phyloP scores from a whole-genome alignment of 176 grass and related monocot species.

The Aegilops umbellulata region DNA sequence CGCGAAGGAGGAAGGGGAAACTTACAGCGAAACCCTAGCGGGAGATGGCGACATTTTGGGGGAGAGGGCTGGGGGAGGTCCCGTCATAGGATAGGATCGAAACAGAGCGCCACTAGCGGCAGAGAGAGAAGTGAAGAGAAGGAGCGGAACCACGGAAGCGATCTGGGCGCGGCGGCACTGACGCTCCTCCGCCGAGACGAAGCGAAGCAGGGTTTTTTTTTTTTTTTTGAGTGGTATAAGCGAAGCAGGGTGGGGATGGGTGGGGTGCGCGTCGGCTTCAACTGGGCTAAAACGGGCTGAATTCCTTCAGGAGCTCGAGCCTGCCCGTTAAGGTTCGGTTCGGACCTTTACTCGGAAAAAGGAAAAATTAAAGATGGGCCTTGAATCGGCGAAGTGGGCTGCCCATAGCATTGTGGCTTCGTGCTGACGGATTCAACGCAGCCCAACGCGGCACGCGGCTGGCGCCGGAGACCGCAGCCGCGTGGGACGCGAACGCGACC shows the following conservation, averaged over 20 bases:
- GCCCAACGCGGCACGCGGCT: neutral
- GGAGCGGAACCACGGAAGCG: neutral
- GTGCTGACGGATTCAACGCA: neutral
- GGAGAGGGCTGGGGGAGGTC: too few species aligned
- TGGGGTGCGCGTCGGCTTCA: neutral
- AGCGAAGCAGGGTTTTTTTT: too few species aligned
- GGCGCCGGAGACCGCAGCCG: neutral
- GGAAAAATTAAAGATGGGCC: too few species aligned
- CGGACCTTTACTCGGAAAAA: too few species aligned
- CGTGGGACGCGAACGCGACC: neutral
- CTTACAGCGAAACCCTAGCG: conserved; percentile 29
- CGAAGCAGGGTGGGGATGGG: too few species aligned
- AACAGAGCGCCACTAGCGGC: too few species aligned
- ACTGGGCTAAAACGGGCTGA: neutral
- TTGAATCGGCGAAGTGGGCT: neutral
- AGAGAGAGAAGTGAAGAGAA: neutral
- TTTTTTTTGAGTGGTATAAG: too few species aligned
- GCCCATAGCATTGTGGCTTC: neutral
- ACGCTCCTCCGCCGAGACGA: neutral
- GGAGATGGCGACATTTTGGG: neutral
- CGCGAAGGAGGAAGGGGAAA: too few species aligned
- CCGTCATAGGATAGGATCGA: neutral
- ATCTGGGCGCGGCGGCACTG: neutral
- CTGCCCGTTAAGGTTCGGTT: too few species aligned
- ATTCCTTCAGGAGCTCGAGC: neutral